These are phyloP conservation scores for Pistacia integerrima DNA, from an alignment of 345 rosid species.

Conservation along the genomic window DNA sequence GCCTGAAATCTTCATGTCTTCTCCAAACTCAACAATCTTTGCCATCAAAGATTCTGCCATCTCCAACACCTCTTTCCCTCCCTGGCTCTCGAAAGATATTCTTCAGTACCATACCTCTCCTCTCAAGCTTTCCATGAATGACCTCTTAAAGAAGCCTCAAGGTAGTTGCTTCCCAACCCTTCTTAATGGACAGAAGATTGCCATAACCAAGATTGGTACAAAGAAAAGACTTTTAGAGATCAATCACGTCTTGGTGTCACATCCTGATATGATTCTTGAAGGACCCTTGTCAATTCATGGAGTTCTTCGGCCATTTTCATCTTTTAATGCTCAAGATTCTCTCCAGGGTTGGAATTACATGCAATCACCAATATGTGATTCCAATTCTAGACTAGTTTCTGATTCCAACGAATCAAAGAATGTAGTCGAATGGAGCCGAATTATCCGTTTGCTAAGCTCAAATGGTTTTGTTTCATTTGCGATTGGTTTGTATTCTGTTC, in stretches of 20 bases:
- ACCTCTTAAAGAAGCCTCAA: slow-evolving; percentile 46
- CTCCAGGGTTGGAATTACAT: slow-evolving; percentile 33
- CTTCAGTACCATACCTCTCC: slow-evolving; percentile 74
- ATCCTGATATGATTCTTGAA: slow-evolving; percentile 72
- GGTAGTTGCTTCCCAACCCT: slow-evolving; percentile 67
- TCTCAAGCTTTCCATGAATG: slow-evolving; percentile 47
- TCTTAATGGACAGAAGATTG: slow-evolving; percentile 45
- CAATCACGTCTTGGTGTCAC: slow-evolving; percentile 54
- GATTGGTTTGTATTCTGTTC: slow-evolving; percentile 67
- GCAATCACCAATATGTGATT: slow-evolving; percentile 35
- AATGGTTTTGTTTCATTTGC: slow-evolving; percentile 76
- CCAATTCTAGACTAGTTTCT: slow-evolving; percentile 28
- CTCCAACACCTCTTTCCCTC: slow-evolving; percentile 46
- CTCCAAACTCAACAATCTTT: slow-evolving; percentile 67
- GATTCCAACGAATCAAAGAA: slow-evolving; percentile 28
- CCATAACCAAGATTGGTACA: slow-evolving; percentile 42
- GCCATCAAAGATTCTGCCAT: slow-evolving; percentile 69
- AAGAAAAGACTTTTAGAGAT: slow-evolving; percentile 47
- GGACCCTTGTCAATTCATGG: slow-evolving; percentile 68
- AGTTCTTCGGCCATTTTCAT: slow-evolving; percentile 58
- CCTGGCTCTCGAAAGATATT: slow-evolving; percentile 56
- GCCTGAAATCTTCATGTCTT: slow-evolving; percentile 59
- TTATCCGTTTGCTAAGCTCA: slow-evolving; percentile 61
- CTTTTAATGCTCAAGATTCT: slow-evolving; percentile 26
- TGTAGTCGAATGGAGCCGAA: slow-evolving; percentile 55